Base-by-base conservation (phyloP, 2,329 filamentous ascomycete genomes). In the Aspergillus phoenicis region DNA sequence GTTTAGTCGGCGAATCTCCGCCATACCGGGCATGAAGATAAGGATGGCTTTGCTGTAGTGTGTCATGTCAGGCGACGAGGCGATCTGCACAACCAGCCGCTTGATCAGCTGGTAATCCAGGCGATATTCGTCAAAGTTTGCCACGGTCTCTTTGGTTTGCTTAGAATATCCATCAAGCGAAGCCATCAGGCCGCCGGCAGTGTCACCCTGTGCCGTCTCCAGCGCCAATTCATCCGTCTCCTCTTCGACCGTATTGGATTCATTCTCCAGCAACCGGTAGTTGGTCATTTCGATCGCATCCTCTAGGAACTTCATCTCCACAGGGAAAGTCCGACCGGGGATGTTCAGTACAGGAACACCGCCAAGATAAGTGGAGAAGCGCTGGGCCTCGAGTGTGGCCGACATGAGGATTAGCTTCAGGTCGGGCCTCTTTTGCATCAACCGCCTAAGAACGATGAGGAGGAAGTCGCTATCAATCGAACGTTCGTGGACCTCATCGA, bases 401-500 rank as follows among this genome's bases (percentile, higher is more conserved):
- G 94, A 98, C 95, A 99, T 99, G 52, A 99, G 84, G 39, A 99
- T 85, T 20, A 99, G 90, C 77, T 96, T 98, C 55, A 99, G 82
- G 65, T 96, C 91, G 62, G 89, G 89, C 57, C 94, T 85, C 66
- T 86, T 85, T 30, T 85, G 75, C 79, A 97, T 85, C 4, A 99
- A 81, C 64, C 93, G 90, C 71, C 91, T 91, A 54, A 99, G 84
- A 1, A 98, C 91, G 67, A 99, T 95, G 15, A 99, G 83, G 36
- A 99, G 82, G 74, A 99, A 97, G 74, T 99, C 95, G 59, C 93
- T 97, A 73, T 99, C 95, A 68, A 99, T 98, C 11, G 92, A 91
- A 63, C 94, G 88, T 75, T 99, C 95, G 72, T 99, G 95, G 2
- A 98, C 94, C 77, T 99, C 95, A 71, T 99, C 95, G n/a, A 99